Evolutionary conservation across 2,329 filamentous ascomycete species (phyloP).

Genomic region (Dactylella cylindrospora): DNA sequence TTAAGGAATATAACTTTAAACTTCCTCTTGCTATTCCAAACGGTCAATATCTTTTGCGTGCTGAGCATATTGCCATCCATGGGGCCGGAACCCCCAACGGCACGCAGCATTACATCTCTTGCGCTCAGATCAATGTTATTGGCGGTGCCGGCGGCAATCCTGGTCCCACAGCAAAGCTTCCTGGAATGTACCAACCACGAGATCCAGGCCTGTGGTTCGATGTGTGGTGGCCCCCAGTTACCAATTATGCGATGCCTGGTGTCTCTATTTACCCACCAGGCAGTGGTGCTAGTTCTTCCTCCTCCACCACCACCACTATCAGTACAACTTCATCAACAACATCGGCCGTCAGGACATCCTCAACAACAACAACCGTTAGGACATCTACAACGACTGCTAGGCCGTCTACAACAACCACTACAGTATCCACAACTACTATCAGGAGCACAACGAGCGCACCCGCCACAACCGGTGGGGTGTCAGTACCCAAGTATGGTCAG

Average conservation of each 20-base stretch:
- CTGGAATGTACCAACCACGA: too few species aligned
- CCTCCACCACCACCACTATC: not conserved
- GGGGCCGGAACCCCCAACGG: too few species aligned
- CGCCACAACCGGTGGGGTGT: not conserved
- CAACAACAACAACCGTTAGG: not conserved
- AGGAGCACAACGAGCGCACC: not conserved
- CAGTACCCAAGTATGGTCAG: not conserved
- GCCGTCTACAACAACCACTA: not conserved
- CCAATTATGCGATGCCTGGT: too few species aligned
- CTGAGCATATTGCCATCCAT: too few species aligned
- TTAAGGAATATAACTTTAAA: not conserved
- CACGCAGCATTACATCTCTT: too few species aligned
- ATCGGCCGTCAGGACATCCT: not conserved
- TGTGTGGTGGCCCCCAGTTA: too few species aligned
- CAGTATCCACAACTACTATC: not conserved
- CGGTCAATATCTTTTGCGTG: not conserved
- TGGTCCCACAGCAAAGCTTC: too few species aligned
- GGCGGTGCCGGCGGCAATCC: too few species aligned
- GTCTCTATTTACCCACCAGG: too few species aligned
- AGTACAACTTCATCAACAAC: not conserved
- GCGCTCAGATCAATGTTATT: too few species aligned
- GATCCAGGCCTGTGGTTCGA: too few species aligned
- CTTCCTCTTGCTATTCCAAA: not conserved
- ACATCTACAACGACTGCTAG: not conserved
- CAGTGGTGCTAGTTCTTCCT: not conserved